Percentiles rank a stretch among this genome's conserved stretches.
phyloP scores from a whole-genome alignment of 2,329 filamentous ascomycete genomes.

The Xylariaceae sp. region DNA sequence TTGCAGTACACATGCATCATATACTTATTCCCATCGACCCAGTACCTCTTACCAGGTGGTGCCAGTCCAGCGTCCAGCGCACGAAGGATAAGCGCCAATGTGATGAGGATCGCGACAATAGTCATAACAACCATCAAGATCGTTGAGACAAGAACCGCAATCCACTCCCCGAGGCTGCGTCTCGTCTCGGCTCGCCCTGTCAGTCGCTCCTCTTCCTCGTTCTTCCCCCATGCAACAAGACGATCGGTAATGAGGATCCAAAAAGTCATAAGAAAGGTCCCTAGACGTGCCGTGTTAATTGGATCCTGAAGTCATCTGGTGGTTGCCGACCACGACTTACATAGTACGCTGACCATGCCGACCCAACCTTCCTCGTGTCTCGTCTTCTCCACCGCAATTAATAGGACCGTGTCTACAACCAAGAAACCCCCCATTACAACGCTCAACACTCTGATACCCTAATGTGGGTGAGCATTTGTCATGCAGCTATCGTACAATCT shows the following conservation, averaged over 20 bases:
- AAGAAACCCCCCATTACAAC: slow-evolving; percentile 64
- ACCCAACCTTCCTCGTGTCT: slow-evolving; percentile 86
- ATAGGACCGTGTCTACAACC: slow-evolving; percentile 72
- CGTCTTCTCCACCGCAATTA: slow-evolving; percentile 68
- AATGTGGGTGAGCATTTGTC: too few species aligned
- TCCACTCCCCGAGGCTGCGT: slow-evolving; percentile 78
- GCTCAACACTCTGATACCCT: slow-evolving; percentile 69
- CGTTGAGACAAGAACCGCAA: slow-evolving; percentile 71
- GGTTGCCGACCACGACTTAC: slow-evolving; percentile 25
- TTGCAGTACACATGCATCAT: slow-evolving; percentile 80
- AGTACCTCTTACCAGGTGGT: slow-evolving; percentile 70
- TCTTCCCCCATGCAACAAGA: slow-evolving; percentile 86
- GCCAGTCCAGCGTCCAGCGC: slow-evolving; percentile 71
- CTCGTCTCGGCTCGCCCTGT: slow-evolving; percentile 86
- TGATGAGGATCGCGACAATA: slow-evolving; percentile 68
- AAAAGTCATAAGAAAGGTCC: slow-evolving; percentile 73
- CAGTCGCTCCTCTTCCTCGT: slow-evolving; percentile 85
- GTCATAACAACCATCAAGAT: slow-evolving; percentile 66
- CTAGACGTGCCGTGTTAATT: slow-evolving; percentile 18
- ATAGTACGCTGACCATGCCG: slow-evolving; percentile 79
- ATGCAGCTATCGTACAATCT: too few species aligned
- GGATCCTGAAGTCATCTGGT: neutral
- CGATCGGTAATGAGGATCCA: slow-evolving; percentile 79
- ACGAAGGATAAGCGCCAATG: slow-evolving; percentile 73
- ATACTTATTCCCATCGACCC: slow-evolving; percentile 81